phyloP scores from a whole-genome alignment of 148 eudicot species.

The Suaeda aralocaspica region DNA sequence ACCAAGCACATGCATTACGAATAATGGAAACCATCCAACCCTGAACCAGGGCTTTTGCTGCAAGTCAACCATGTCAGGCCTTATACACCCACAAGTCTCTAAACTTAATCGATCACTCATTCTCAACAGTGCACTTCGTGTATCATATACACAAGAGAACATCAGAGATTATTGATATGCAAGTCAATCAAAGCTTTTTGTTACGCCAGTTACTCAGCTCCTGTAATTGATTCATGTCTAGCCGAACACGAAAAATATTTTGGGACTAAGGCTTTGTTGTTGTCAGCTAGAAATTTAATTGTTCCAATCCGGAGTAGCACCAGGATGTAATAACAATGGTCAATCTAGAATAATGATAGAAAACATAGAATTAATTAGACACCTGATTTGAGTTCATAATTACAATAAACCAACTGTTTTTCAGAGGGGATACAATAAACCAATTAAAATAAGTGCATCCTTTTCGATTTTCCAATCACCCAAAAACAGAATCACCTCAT shows the following conservation, averaged over 20 bases:
- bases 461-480: background rate
- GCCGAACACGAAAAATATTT: too few species aligned
- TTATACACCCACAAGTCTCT: background rate
- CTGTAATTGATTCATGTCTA: too few species aligned
- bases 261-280: too few species aligned
- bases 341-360: background rate
- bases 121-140: background rate
- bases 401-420: too few species aligned
- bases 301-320: background rate
- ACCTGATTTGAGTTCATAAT: background rate
- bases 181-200: background rate
- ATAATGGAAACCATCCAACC: background rate
- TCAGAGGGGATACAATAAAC: too few species aligned
- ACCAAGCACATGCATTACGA: background rate
- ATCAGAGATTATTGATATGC: background rate
- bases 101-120: background rate
- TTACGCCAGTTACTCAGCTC: too few species aligned
- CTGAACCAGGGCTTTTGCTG: background rate
- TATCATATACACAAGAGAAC: background rate
- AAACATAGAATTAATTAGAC: background rate
- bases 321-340: background rate
- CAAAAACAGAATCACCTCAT: background rate
- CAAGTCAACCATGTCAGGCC: background rate
- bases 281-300: background rate
- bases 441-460: background rate